Base-by-base conservation (phyloP, 495 filamentous ascomycete species). In the Aspergillus steynii region DNA sequence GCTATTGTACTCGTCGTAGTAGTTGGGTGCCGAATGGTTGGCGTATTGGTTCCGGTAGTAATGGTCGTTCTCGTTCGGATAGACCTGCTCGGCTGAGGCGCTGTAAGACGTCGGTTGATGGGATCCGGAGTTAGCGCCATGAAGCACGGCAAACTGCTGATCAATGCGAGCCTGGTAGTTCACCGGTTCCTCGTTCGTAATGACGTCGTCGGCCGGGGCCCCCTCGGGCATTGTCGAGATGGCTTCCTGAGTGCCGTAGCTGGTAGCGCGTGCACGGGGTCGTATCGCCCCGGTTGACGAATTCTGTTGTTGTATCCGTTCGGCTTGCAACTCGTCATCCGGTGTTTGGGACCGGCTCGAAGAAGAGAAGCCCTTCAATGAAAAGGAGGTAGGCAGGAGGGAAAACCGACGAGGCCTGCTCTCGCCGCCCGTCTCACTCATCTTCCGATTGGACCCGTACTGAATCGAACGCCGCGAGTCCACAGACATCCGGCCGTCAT, bases 401-500 rank as follows among this genome's bases (percentile, higher is more conserved):
- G 91, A 96, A 73, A 88, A 88, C 63, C 87, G 80, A 61, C 87
- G 85, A 32, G 88, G 86, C 55, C 91, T 87, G 79, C 90, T 88
- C 67, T 85, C 82, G 32, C 80, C 76, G 79, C 93, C 91, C 72
- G 89, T 85, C 75, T 96, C 92, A 65, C 90, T 84, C 55, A 94
- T 89, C 80, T 93, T 95, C 71, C 90, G 86, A 55, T 80, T 87
- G 54, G 90, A 86, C 5, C 85, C 86, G 61, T 92, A 85, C 29
- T 90, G 91, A 56, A 88, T 88, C 0, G 92, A 92, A 28, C 90
- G 86, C 29, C 88, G 82, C 5, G 90, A 96, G 66, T 96, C 93
- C 72, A 89, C 88, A 4, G 91, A 96, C 45, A 83, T 80, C 49
- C 94, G 83, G 7, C 88, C 83, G 53, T 81, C 77, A 37, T 89